phyloP scores from a whole-genome alignment of 2,329 filamentous ascomycete species.

The Exophiala xenobiotica region DNA sequence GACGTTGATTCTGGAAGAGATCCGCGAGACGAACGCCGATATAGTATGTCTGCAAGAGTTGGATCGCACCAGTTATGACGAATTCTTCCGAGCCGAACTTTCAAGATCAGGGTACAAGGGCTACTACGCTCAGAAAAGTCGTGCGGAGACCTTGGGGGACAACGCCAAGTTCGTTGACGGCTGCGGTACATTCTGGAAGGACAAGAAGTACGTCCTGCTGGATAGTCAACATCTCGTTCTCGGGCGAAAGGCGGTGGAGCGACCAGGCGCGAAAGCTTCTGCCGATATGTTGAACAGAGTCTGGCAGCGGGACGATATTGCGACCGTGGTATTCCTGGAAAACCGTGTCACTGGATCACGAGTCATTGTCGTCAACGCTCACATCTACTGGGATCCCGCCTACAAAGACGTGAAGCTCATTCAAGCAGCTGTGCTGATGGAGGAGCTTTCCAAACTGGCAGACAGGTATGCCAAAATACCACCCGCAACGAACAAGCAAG shows the following conservation, averaged over 20 bases:
- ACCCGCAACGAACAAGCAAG: constrained; percentile 74
- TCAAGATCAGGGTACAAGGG: constrained; percentile 89
- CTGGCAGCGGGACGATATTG: constrained; percentile 98
- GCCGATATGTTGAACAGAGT: constrained; percentile 98
- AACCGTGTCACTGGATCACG: constrained; percentile 87
- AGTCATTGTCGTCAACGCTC: constrained; percentile 88
- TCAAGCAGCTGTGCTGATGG: constrained; percentile 93
- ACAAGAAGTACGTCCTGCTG: constrained; percentile 86
- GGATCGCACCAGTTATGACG: constrained; percentile 85
- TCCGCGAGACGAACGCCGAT: constrained; percentile 76
- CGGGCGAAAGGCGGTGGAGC: constrained; percentile 84
- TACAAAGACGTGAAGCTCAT: constrained; percentile 94
- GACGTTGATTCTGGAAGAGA: constrained; percentile 77
- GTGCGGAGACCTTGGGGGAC: constrained; percentile 87
- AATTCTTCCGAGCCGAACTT: constrained; percentile 83
- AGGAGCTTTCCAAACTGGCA: constrained; percentile 80
- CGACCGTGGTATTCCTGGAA: constrained; percentile 86
- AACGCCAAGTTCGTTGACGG: constrained; percentile 90
- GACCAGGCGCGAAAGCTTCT: constrained; percentile 94
- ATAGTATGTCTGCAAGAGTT: constrained; percentile 93
- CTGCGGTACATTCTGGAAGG: constrained; percentile 95
- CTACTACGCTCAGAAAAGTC: constrained; percentile 85
- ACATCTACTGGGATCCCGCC: constrained; percentile 90
- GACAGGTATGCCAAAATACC: constrained; percentile 81
- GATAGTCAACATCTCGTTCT: constrained; percentile 96